Base-by-base conservation (phyloP, 305 asterid species). In the Solanum hybrid region DNA sequence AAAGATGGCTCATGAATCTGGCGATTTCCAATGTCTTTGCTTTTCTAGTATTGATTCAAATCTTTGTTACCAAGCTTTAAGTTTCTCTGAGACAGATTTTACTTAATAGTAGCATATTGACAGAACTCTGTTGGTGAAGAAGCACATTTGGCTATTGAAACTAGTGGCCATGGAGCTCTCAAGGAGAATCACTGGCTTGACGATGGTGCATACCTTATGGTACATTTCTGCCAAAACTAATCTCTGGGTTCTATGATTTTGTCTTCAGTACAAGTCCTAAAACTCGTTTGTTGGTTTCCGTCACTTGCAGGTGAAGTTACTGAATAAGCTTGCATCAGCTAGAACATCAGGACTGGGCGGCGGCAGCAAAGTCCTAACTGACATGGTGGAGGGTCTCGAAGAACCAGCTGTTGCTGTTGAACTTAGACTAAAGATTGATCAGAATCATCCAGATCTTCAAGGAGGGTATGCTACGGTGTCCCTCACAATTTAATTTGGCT, bases 111-210 rank as follows among this genome's bases (percentile, higher is more conserved):
- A 89, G 87, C 81, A 92, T 90, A 57, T 85, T 91, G 79, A 57
- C 97, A 98, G 99, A 98, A 97, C 92, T 93, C 97, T 31, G 89
- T 92, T 83, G 99, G 98, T 75, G 99, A 94, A 92, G 98, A 96
- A 92, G 96, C 99, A 79, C 97, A 97, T 93, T 92, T 97, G 91
- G 99, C 99, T 92, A 97, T 97, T 92, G 99, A 97, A 94, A 97
- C 99, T 91, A 97, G 99, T 94, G 99, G 99, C 89, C 99, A 98
- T 92, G 99, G 99, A 91, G 99, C 99, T 91, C 97, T 98, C 39
- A 98, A 95, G 98, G 99, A 97, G 93, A 98, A 98, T 91, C 93
- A 96, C 91, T 98, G 99, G 99, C 99, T 97, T 77, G 99, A 98
- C 86, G 99, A 96, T 93, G 99, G 99, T 89, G 99, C 99, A 92